Conservation (phyloP, 163 green algal genomes). For the Scenedesmus sp. region DNA sequence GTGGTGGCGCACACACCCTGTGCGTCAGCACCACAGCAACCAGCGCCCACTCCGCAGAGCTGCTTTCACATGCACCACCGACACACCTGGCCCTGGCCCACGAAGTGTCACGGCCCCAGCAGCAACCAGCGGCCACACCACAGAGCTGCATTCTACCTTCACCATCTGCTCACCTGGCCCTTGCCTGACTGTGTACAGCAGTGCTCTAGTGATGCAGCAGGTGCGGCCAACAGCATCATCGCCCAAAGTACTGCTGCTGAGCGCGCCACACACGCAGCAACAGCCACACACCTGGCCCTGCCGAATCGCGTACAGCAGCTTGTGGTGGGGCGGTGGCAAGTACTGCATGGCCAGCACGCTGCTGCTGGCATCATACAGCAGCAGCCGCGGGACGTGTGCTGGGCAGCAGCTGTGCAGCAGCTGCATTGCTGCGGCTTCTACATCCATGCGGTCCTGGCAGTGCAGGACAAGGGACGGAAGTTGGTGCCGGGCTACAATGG, state of each 20-base stretch:
- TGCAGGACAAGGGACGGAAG: background rate
- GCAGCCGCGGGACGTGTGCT: slow-evolving; percentile 70
- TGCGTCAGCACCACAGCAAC: too few relatives aligned
- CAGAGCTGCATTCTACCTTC: too few relatives aligned
- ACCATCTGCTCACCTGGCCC: too few relatives aligned
- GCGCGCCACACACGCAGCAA: background rate
- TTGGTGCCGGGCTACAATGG: background rate
- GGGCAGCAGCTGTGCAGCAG: slow-evolving; percentile 55
- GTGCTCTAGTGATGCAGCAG: too few relatives aligned
- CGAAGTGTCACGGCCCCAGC: too few relatives aligned
- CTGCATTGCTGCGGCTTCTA: slow-evolving; percentile 56
- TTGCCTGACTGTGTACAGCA: too few relatives aligned
- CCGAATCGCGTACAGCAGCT: slow-evolving; percentile 46
- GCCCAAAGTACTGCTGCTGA: background rate
- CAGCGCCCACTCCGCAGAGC: too few relatives aligned
- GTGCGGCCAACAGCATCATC: too few relatives aligned
- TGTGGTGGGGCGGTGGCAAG: slow-evolving; percentile 67
- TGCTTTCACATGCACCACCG: too few relatives aligned
- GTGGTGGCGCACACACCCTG: too few relatives aligned
- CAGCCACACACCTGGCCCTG: slow-evolving; percentile 20
- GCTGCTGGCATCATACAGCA: slow-evolving; percentile 60
- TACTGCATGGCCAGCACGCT: slow-evolving; percentile 63
- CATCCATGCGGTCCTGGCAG: slow-evolving; percentile 50
- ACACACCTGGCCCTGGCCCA: too few relatives aligned
- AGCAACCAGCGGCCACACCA: too few relatives aligned